Evolutionary conservation across 352 stramenopile species (phyloP).

Genomic region (Globisporangium abappressorium): DNA sequence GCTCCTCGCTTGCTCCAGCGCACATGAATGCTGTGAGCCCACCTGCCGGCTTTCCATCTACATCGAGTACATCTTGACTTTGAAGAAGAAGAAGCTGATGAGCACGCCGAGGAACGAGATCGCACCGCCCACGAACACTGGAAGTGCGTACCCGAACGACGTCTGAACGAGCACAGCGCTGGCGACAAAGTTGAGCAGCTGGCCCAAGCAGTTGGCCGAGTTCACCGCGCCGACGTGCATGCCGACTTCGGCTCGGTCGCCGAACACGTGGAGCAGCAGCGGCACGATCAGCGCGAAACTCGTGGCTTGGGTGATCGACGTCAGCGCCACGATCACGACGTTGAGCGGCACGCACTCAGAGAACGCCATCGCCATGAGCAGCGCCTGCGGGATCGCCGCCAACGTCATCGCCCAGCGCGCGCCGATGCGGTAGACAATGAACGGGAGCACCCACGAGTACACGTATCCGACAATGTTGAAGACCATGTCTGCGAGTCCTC

Average conservation of each 20-base stretch:
- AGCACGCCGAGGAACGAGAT: slow-evolving; percentile 63
- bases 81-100: slow-evolving; percentile 54
- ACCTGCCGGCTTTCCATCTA: slow-evolving; percentile 17
- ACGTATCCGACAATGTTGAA: slow-evolving; percentile 42
- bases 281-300: slow-evolving; percentile 51
- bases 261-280: slow-evolving; percentile 46
- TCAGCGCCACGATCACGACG: slow-evolving; percentile 38
- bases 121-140: slow-evolving; percentile 25
- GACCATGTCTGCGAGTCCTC: slow-evolving; percentile 38
- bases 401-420: slow-evolving; percentile 33
- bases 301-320: slow-evolving; percentile 38
- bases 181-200: slow-evolving; percentile 51
- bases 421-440: slow-evolving; percentile 33
- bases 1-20: background rate
- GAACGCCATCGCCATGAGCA: slow-evolving; percentile 48
- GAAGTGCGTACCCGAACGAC: slow-evolving; percentile 23
- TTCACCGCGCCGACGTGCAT: slow-evolving; percentile 56
- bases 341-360: slow-evolving; percentile 28
- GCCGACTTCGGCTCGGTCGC: slow-evolving; percentile 33
- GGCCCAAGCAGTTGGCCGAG: slow-evolving; percentile 46
- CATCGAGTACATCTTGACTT: slow-evolving; percentile 80
- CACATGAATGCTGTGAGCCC: background rate
- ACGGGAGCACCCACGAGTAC: slow-evolving; percentile 41
- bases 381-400: slow-evolving; percentile 33
- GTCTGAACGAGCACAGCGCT: slow-evolving; percentile 34